Base-by-base conservation (phyloP, 176 grass and related monocot genomes). In the Hyparrhenia diplandra region DNA sequence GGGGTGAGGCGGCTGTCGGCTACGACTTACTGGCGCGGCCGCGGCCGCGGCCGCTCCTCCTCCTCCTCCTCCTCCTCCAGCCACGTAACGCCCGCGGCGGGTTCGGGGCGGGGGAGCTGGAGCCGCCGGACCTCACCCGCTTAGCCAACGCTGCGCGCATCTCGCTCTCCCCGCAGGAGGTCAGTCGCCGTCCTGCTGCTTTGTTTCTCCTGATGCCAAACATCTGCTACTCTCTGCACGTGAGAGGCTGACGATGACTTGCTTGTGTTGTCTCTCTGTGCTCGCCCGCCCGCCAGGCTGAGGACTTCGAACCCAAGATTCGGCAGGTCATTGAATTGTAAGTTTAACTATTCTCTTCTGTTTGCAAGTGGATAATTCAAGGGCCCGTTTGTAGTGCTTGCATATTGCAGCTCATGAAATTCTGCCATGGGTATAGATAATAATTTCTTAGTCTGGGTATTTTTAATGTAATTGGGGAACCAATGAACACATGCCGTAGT, bases 291-390 rank as follows among this genome's bases (percentile, higher is more conserved):
- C 59, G 32, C 6, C 37, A 97, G 95, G 86, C 87, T 1, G 81
- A 92, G 76, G 88, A 91, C 46, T 87, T 97, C 30, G 88, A 74
- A 8, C 95, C 90, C 49, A 97, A 92, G 77, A 97, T 97, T 57
- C 85, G 57, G 81, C 89, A 97, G 82, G 70, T 97, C 32, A 42
- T 92, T 23, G 90, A 89, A 49, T 94, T 83, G 95, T 97, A 94
- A 76, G 52, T 42, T 14, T 60, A 6, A 13, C 10, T 31, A 42
- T 58, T 45, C 28, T 8, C 14, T 3, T 8, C 3, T 43, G 2
- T 16, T 10, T 28, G 12, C 20, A 1, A n/a, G 1, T 42, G 20
- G 35, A 29, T 76, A 35, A 7, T 58, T 27, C 21, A 66, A 57
- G 3, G 8, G 17, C 16, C 2, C 2, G 18, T 2, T 45, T 76